phyloP scores from a whole-genome alignment of 2,329 filamentous ascomycete genomes.

The Colletotrichum shisoi region DNA sequence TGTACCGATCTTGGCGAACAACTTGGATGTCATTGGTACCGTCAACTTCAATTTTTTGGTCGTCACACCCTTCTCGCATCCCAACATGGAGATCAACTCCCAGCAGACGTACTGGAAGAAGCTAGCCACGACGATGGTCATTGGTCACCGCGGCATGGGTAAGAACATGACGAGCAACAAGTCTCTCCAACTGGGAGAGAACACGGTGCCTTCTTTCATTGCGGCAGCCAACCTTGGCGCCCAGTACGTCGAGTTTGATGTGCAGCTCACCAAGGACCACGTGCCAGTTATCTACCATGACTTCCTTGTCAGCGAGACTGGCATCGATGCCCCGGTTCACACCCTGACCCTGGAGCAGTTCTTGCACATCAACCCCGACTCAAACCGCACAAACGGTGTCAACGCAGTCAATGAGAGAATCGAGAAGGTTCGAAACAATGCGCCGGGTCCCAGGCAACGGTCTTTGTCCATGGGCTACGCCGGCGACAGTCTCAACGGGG shows the following conservation, averaged over 20 bases:
- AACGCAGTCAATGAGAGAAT: conserved; percentile 45
- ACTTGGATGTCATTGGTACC: conserved; percentile 87
- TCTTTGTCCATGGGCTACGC: conserved; percentile 65
- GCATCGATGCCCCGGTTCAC: conserved; percentile 95
- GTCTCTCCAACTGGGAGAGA: conserved; percentile 93
- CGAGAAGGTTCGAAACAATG: conserved; percentile 46
- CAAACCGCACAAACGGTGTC: conserved; percentile 38
- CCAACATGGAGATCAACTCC: conserved; percentile 90
- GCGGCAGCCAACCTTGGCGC: conserved; percentile 92
- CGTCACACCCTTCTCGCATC: conserved; percentile 92
- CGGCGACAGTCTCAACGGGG: conserved; percentile 48
- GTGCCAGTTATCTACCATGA: conserved; percentile 99
- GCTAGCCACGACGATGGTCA: conserved; percentile 83
- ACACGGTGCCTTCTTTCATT: conserved; percentile 95
- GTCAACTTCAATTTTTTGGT: conserved; percentile 98
- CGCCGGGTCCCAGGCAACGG: conserved; percentile 52
- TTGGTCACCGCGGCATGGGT: conserved; percentile 77
- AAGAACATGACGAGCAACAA: conserved; percentile 87
- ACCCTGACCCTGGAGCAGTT: conserved; percentile 96
- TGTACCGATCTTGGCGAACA: conserved; percentile 86
- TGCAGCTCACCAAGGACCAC: conserved; percentile 98
- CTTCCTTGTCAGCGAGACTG: conserved; percentile 96
- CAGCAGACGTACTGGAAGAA: conserved; percentile 97
- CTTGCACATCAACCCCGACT: conserved; percentile 77
- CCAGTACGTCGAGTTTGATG: conserved; percentile 79